Base-by-base conservation (phyloP, 2,329 filamentous ascomycete species). In the Trichophyton rubrum region DNA sequence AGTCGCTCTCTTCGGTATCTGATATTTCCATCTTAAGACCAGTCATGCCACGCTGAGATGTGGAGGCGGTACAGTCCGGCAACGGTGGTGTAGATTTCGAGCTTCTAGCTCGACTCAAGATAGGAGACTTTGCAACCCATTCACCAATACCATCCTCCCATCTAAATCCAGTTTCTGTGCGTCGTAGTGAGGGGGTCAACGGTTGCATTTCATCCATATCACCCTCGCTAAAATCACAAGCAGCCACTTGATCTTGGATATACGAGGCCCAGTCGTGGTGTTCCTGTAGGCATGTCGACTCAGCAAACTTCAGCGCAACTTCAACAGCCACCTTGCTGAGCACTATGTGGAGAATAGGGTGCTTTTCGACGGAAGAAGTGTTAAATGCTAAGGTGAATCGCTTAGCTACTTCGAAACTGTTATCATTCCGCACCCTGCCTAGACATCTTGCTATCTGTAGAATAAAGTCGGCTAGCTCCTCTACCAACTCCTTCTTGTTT, bases 61-160 rank as follows among this genome's bases (percentile, higher is more conserved):
- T 8, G 27, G 27, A 20, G 51, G 6, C 51, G 20, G 51, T 35
- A 55, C 33, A 2, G 6, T 35, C 33, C 30, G 51, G 51, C n/a
- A 17, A 15, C 20, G 51, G 24, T 20, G 51, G 33, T 11, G 40
- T 24, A 17, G 20, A 43, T 13, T 22, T 57, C 20, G 20, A 35
- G 11, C 11, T 20, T 56, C 11, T 56, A n/a, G 27, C 8, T 40
- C 35, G 27, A 56, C 35, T 57, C 7, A 57, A 57, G 22, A 17
- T 43, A 2, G 61, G 61, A 20, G 58, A 59, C n/a, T 57, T 73
- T 17, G 74, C 78, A 58, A 83, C 76, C 80, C 80, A 83, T 68
- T 82, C 80, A 40, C 78, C 76, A 66, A 83, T 82, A 51, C 76
- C 78, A 65, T 81, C 79, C 66, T 82, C 80, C 80, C 80, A 83